A percentile compares a stretch with the other conserved stretches of the same genome.
Conservation (phyloP, 192 early-diverging fungal genomes). For the Umbelopsis isabellina region DNA sequence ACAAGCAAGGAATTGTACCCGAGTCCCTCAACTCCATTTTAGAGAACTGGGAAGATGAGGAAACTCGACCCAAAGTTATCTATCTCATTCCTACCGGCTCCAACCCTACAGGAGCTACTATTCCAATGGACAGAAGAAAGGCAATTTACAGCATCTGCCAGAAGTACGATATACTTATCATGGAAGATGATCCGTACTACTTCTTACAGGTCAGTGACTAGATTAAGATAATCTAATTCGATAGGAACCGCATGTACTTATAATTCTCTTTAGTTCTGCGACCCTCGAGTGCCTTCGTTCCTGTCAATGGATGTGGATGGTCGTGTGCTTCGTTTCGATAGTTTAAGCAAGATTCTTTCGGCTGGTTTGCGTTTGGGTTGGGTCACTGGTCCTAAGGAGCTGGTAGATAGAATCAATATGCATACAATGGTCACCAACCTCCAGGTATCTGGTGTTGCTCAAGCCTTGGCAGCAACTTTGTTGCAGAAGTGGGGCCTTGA, state of each 20-base stretch:
- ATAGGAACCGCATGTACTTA: background rate
- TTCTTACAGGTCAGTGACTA: constrained; percentile 73
- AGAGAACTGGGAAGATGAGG: constrained; percentile 43
- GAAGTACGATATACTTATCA: constrained; percentile 79
- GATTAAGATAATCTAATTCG: background rate
- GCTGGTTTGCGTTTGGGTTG: constrained; percentile 87
- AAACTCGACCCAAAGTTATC: constrained; percentile 51
- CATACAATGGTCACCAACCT: constrained; percentile 76
- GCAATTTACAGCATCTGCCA: constrained; percentile 77
- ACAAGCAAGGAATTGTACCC: constrained; percentile 64
- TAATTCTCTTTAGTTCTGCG: constrained; percentile 25
- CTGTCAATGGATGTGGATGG: constrained; percentile 90
- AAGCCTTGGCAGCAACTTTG: constrained; percentile 73
- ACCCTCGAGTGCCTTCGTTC: constrained; percentile 64
- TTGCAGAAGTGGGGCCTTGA: constrained; percentile 78
- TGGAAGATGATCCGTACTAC: constrained; percentile 98
- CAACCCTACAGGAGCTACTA: constrained; percentile 89
- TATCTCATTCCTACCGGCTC: constrained; percentile 87
- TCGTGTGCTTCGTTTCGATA: constrained; percentile 90
- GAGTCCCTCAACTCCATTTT: constrained; percentile 54
- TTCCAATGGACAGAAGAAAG: constrained; percentile 74
- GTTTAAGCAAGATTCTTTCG: constrained; percentile 90
- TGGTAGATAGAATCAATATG: constrained; percentile 81
- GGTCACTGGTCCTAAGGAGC: constrained; percentile 65
- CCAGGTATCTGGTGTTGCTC: constrained; percentile 83